Conservation (phyloP, 495 filamentous ascomycete genomes). For the Trichocladium uniseriatum region DNA sequence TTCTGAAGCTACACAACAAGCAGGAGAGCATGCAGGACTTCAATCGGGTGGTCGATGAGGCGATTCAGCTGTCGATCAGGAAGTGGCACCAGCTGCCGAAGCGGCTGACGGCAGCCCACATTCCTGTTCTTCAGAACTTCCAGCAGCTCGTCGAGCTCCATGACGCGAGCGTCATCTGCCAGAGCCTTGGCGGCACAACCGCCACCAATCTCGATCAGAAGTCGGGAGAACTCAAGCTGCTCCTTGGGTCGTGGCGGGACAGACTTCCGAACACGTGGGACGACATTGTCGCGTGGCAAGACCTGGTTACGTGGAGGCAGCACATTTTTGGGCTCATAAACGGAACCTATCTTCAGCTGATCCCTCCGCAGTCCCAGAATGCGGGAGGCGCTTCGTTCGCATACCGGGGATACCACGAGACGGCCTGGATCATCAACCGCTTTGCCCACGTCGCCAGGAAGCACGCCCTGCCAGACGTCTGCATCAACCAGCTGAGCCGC, state of each 20-base stretch:
- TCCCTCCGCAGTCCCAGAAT: conserved; percentile 67
- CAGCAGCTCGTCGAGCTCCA: conserved; percentile 97
- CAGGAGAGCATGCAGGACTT: conserved; percentile 73
- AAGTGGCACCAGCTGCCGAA: conserved; percentile 97
- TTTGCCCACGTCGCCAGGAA: conserved; percentile 97
- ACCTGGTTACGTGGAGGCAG: conserved; percentile 96
- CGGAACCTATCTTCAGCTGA: conserved; percentile 73
- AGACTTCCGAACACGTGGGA: conserved; percentile 97
- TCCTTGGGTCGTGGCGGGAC: conserved; percentile 92
- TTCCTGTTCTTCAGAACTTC: conserved; percentile 93
- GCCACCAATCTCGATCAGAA: conserved; percentile 81
- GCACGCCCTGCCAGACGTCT: conserved; percentile 93
- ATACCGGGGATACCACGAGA: conserved; percentile 96
- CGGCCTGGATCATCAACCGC: conserved; percentile 98
- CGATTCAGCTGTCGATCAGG: conserved; percentile 88
- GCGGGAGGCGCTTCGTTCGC: conserved; percentile 78
- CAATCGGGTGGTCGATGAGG: conserved; percentile 82
- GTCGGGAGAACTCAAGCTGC: conserved; percentile 88
- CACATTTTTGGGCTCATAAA: conserved; percentile 99
- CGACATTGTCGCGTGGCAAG: conserved; percentile 98
- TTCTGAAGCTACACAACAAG: conserved; percentile 87
- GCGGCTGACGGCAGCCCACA: conserved; percentile 89
- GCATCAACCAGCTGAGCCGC: conserved; percentile 89
- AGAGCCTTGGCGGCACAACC: conserved; percentile 76
- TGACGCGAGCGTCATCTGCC: conserved; percentile 91